These are phyloP conservation scores for Cyamopsis tetragonoloba DNA, from an alignment of 306 rosid species.

Conservation along the genomic window DNA sequence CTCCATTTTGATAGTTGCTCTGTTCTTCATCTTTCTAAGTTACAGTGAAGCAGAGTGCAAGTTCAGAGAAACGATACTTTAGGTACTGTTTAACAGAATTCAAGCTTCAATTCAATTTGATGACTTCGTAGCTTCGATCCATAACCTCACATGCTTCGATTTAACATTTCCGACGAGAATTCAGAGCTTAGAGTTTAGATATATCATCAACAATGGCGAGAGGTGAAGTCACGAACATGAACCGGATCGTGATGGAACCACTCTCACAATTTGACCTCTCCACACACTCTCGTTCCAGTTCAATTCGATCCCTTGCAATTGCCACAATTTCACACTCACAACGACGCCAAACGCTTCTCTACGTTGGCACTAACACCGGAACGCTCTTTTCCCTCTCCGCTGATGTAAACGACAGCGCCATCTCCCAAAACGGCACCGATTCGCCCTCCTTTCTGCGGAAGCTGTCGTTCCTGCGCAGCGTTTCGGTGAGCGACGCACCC, in stretches of 20 bases:
- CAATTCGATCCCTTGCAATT: constrained; percentile 61
- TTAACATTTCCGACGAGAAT: no score
- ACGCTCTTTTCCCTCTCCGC: constrained; percentile 55
- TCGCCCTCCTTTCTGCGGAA: constrained; percentile 29
- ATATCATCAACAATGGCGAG: constrained; percentile 40
- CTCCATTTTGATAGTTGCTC: background rate
- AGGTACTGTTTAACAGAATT: no score
- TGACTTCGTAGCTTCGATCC: background rate
- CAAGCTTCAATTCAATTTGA: background rate
- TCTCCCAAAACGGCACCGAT: background rate
- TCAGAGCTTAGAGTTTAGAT: background rate
- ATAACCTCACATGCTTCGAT: background rate
- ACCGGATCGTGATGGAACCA: constrained; percentile 74
- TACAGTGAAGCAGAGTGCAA: constrained; percentile 9
- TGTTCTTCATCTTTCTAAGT: background rate
- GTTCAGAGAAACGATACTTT: no score
- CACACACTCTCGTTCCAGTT: constrained; percentile 41
- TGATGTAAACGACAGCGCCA: constrained; percentile 14
- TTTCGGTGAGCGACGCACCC: constrained; percentile 48
- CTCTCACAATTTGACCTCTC: constrained; percentile 57
- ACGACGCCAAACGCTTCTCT: constrained; percentile 35
- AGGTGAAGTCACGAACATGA: constrained; percentile 44
- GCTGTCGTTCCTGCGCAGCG: constrained; percentile 44
- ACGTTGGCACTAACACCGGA: constrained; percentile 72
- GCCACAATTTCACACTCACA: constrained; percentile 31